Base-by-base conservation (phyloP, 2,329 filamentous ascomycete species). In the Neonectria faginata region DNA sequence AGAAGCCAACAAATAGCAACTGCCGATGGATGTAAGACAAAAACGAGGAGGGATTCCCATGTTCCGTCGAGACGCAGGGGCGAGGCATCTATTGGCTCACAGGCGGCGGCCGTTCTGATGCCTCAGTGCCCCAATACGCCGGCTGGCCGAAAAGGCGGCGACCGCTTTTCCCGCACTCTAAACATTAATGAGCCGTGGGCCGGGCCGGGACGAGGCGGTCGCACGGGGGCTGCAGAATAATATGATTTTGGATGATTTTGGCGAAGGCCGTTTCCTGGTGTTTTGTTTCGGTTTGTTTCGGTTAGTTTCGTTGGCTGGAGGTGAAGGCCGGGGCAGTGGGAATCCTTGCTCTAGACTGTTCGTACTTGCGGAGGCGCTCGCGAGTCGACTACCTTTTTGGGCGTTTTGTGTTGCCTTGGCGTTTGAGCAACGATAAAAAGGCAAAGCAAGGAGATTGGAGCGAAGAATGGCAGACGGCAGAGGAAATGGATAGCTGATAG, bases 321-420 rank as follows among this genome's bases (percentile, higher is more conserved):
- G 10, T 33, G 39, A 33, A 39, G 11, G 33, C 39, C n/a, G 4
- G 39, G 39, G 39, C n/a, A 20, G 39, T n/a, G 20, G 22, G 27
- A 5, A 45, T 44, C 39, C 25, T 25, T 44, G 53, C 41, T 53
- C 5, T 25, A 25, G 25, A 25, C 25, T 25, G 25, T 25, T 25
- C 25, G 51, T 52, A 42, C 39, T 11, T 50, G 31, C 27, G 48
- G 51, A 14, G 25, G 42, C 42, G 33, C 33, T 50, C 16, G 42
- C 25, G 31, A 56, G 50, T 27, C 6, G 11, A 20, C 18, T 16
- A 33, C 48, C 31, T 31, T 54, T 62, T 45, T 53, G 48, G 22
- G 54, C 11, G 45, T 29, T 22, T 48, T 45, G 48, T 62, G 42
- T 54, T 31, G 41, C 60, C 41, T 36, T 55, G 42, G 57, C 47